Conservation (phyloP, 2,329 filamentous ascomycete species). For the Aspergillus tubingensis region DNA sequence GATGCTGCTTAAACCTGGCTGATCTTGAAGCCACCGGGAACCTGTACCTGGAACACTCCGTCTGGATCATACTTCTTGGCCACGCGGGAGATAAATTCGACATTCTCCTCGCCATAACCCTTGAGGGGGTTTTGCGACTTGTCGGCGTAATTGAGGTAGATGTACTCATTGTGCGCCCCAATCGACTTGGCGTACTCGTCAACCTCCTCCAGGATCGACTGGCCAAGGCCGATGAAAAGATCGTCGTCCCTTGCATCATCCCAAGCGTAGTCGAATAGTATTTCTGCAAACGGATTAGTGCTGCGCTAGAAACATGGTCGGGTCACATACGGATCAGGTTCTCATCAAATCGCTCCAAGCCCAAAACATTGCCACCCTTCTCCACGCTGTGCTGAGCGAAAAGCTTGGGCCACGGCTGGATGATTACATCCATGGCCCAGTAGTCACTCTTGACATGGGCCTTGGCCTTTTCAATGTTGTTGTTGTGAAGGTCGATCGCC, state of each 20-base stretch:
- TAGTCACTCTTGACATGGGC: constrained; percentile 10
- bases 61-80: constrained; percentile 28
- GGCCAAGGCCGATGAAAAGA: constrained; percentile 31
- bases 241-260: constrained; percentile 36
- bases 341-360: constrained; percentile 35
- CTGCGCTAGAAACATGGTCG: neutral
- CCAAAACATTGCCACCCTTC: constrained; percentile 39
- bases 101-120: constrained; percentile 45
- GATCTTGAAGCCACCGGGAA: constrained; percentile 34
- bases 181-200: constrained; percentile 30
- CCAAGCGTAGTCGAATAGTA: constrained; percentile 25
- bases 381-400: constrained; percentile 37
- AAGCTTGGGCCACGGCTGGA: constrained; percentile 47
- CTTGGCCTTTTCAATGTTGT: constrained; percentile 21
- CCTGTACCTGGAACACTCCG: constrained; percentile 30
- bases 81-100: constrained; percentile 30
- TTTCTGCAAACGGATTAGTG: neutral
- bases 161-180: constrained; percentile 32
- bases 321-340: constrained; percentile 23
- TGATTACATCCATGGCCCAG: constrained; percentile 27
- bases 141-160: constrained; percentile 53
- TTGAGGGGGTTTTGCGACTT: constrained; percentile 45
- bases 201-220: constrained; percentile 30
- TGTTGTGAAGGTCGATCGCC: constrained; percentile 20
- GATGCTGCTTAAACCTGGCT: constrained; percentile 2